Base-by-base conservation (phyloP, 352 stramenopile genomes). In the Globisporangium mamillatum region DNA sequence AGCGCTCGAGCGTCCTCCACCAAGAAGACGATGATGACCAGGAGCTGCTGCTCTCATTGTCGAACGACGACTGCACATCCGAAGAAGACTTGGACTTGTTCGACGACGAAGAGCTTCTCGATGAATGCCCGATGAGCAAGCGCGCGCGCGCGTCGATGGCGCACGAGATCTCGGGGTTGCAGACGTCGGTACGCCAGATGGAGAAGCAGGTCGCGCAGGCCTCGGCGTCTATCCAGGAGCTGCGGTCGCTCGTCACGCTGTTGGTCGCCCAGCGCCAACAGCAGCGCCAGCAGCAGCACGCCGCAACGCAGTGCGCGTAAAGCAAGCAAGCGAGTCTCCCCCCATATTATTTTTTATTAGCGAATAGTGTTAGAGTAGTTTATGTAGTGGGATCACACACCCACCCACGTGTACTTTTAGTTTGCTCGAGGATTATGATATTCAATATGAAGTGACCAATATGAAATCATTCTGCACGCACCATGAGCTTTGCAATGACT, bases 231-330 rank as follows among this genome's bases (percentile, higher is more conserved):
- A 68, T 90, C 54, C 73, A 60, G 27, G 82, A 86, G 20, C 72
- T 90, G 24, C 74, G 76, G 27, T 71, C 73, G 27, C 72, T 90
- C 25, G 71, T 90, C 63, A 61, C 69, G 24, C 67, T 75, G 29
- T 73, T 80, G 56, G 73, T 78, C 20, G 76, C 73, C 10, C 76
- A 70, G 50, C 77, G 3, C 20, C 9, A 61, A 12, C 48, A 27
- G 6, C 22, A 55, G 14, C 38, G 4, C 20, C 10, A 61, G 48
- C 48, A 27, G n/a, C 22, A 55, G 14, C 14, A n/a, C 14, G 41
- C 41, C 14, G 10, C 41, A n/a, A 58, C 24, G 22, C 29, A 50
- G n/a, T 34, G 12, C 34, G 36, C 58, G 50, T 36, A 24, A 14
- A 22, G 12, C 24, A 18, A 56, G 22, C 14, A 32, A 18, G 7